Evolutionary conservation across 2,329 filamentous ascomycete species (phyloP), one percentile per base, ranked within the genome.

Genomic region (Botryotinia globosa): DNA sequence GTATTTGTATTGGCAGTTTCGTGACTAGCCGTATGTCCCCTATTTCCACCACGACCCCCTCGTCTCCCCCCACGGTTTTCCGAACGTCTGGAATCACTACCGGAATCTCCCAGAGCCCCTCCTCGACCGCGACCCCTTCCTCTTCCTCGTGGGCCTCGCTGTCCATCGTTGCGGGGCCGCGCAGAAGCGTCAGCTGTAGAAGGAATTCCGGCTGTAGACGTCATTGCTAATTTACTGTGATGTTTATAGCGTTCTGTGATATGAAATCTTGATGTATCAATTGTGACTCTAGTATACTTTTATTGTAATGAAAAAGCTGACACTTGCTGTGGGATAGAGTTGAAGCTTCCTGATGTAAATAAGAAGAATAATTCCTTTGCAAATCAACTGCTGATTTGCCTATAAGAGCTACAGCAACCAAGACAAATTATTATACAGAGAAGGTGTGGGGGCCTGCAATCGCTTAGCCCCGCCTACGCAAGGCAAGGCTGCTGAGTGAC

Each of bases 71-170:
- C 80, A 66, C 80, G 77, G 29, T 58, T 37, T 32, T 71, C 69
- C n/a, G 59, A 66, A 39, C 64, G 59, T 42, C 69, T 65, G 66
- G 37, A 56, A 68, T 79, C 82, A 76, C 82, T 79, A 42, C 81
- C 80, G 34, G 48, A n/a, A 48, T 72, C 69, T 32, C 37, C 64
- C 18, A 10, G 34, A 66, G 61, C 54, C 67, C 56, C 72, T 51
- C 63, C 58, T 63, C 56, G 51, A n/a, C 71, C 67, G 37, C 63
- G 75, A 29, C 75, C 75, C 44, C 74, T 65, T 25, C 74, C 78
- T 77, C 83, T 79, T 32, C 82, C 81, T 67, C 81, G 80, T 34
- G 80, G 79, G 59, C 83, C 82, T 56, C 82, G 80, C 66, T 80
- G 79, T 14, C 80, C 77, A 66, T 81, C 78, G 78, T 64, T 80